These are phyloP conservation scores for Triticum turgidum DNA, from an alignment of 176 grass and related monocot species.

Conservation along the genomic window DNA sequence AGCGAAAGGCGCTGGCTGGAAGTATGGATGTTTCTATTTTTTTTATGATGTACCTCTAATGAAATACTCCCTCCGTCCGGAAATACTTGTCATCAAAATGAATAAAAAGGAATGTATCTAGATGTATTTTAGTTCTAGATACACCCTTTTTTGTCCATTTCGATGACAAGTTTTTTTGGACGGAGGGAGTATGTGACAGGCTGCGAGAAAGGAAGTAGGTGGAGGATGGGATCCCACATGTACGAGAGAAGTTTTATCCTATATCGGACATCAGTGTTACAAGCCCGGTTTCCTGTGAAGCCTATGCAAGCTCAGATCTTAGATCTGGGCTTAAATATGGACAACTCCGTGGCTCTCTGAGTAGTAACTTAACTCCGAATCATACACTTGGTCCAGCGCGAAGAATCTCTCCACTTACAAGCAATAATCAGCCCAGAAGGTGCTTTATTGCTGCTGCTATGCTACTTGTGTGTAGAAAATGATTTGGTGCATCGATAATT, in stretches of 20 bases:
- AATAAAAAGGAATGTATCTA: no score
- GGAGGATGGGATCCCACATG: neutral
- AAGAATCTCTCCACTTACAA: neutral
- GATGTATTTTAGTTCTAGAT: no score
- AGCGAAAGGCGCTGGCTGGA: neutral
- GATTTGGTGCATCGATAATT: no score
- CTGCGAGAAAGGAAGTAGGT: neutral
- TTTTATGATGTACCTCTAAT: neutral
- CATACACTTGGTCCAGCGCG: neutral
- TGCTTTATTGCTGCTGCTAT: conserved; percentile 19
- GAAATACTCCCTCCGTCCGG: no score
- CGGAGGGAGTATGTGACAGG: neutral
- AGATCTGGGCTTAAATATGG: conserved; percentile 7
- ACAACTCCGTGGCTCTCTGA: neutral
- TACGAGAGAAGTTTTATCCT: neutral
- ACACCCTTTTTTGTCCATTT: no score
- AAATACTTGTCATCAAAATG: no score
- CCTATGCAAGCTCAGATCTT: neutral
- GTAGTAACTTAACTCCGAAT: neutral
- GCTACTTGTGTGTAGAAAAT: neutral
- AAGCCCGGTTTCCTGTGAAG: neutral
- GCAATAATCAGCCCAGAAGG: conserved; percentile 3
- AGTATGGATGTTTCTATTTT: neutral
- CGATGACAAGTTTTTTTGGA: no score
- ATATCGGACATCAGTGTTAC: neutral